Base-by-base conservation (phyloP, 306 rosid genomes). In the Gleditsia sinensis region DNA sequence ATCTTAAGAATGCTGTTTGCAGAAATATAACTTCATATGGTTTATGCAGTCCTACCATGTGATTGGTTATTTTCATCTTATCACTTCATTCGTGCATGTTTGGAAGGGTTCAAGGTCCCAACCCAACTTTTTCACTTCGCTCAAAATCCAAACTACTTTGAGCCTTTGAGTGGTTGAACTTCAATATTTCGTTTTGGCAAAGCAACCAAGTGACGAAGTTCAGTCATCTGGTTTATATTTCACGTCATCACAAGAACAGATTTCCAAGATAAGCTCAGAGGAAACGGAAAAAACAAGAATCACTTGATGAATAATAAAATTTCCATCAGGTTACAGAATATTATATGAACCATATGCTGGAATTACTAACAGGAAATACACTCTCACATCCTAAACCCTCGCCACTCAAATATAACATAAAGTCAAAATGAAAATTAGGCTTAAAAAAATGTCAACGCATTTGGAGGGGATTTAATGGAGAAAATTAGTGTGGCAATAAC, bases 41-140 rank as follows among this genome's bases (percentile, higher is more conserved):
- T 37, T 9, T 23, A 48, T 56, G 16, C 11, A 3, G 39, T 36
- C 37, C 64, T 48, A 17, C 7, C 20, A 72, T 54, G 58, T 36
- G 19, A 58, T 59, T 19, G 34, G 54, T 58, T 67, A 48, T 67
- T 51, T 50, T 28, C 54, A 65, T 72, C 48, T 25, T 23, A 30
- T 75, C 57, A 32, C 36, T 68, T 50, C 64, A 75, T 62, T 62
- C 74, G 24, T 24, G 24, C 43, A 68, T n/a, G 32, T 24, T 54
- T 53, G 33, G 25, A 69, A 75, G 48, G 20, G 19, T 63, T 61
- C 39, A 70, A 70, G 57, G 58, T 69, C 34, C 72, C 75, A 54
- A 61, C 57, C 28, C 10, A 69, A 69, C 48, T 25, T 6, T 54
- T 40, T 66, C 37, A 9, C 42, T 49, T 11, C 0, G 62, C 36